A percentile compares a stretch with the other conserved stretches of the same genome.
These are phyloP conservation scores for Populus alba DNA, from an alignment of 345 rosid species.

Conservation along the genomic window DNA sequence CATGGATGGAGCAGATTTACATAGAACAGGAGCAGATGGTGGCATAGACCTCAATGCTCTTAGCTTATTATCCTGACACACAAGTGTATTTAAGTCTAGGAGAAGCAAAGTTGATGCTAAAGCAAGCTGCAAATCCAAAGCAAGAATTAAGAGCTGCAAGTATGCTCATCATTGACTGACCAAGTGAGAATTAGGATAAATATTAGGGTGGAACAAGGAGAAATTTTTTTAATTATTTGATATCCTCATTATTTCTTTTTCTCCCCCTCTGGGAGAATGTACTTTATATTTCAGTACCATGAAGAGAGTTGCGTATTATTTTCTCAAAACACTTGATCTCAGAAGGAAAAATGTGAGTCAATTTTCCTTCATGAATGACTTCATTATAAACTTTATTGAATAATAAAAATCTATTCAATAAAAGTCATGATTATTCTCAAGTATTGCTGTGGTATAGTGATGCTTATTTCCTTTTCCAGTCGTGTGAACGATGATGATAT, in stretches of 20 bases:
- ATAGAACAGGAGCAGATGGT: constrained; percentile 91
- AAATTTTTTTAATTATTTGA: constrained; percentile 13
- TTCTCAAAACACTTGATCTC: background rate
- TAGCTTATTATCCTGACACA: background rate
- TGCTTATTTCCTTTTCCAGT: background rate
- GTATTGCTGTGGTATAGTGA: background rate
- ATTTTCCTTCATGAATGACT: background rate
- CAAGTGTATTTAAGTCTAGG: constrained; percentile 10
- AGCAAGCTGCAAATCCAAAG: background rate
- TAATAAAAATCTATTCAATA: background rate
- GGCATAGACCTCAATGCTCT: constrained; percentile 41
- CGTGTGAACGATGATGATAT: background rate
- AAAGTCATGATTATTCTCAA: background rate
- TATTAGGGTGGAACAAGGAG: background rate
- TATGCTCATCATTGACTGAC: background rate
- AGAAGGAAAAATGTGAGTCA: background rate
- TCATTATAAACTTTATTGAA: background rate
- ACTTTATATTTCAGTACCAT: background rate
- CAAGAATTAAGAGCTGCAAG: background rate
- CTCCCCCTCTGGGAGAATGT: background rate
- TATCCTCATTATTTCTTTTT: constrained; percentile 3
- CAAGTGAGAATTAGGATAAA: background rate
- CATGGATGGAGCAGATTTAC: constrained; percentile 88
- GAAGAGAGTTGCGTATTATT: background rate
- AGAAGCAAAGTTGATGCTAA: background rate